Base-by-base conservation (phyloP, 2,329 filamentous ascomycete species). In the Neoarthrinium moseri region DNA sequence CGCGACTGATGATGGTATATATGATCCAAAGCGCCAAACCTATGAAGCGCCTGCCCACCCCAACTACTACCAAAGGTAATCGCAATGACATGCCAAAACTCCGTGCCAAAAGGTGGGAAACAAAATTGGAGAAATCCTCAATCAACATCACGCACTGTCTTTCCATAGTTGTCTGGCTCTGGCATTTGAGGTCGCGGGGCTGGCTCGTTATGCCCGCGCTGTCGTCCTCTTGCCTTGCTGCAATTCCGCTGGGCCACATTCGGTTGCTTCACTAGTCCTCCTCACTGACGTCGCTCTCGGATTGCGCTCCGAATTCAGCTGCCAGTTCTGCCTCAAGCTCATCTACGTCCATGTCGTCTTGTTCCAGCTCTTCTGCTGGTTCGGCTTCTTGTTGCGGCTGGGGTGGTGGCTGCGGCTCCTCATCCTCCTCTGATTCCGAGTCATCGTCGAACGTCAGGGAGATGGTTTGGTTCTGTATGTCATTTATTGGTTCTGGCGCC, bases 321-420 rank as follows among this genome's bases (percentile, higher is more conserved):
- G 58, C 55, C 18, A 64, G 43, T 36, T 54, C 54, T 22, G 56
- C 62, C 41, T 63, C 62, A 8, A 64, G 54, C 37, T 63, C 61
- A 13, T 63, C 63, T 35, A n/a, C n/a, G n/a, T 60, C 57, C 56
- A 65, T 61, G 34, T 65, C 60, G 12, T 68, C 60, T 12, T 66
- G 62, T n/a, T 64, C 62, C 42, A 60, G 62, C 44, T 60, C 60
- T 11, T 50, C 32, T 23, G 29, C 24, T 13, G 43, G 29, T 32
- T 27, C 32, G 24, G 22, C 32, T 23, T 33, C 32, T 13, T 21
- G 18, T 20, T 35, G 30, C 21, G 15, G 21, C 22, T 27, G 30
- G 13, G 42, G 27, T 13, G 33, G 22, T 11, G 32, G 65, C 61
- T 32, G 13, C 61, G 27, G 36, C 18, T 54, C 63, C 26, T 71